These are phyloP conservation scores for Botrytis fragariae DNA, from an alignment of 2,329 filamentous ascomycete species.

Conservation along the genomic window DNA sequence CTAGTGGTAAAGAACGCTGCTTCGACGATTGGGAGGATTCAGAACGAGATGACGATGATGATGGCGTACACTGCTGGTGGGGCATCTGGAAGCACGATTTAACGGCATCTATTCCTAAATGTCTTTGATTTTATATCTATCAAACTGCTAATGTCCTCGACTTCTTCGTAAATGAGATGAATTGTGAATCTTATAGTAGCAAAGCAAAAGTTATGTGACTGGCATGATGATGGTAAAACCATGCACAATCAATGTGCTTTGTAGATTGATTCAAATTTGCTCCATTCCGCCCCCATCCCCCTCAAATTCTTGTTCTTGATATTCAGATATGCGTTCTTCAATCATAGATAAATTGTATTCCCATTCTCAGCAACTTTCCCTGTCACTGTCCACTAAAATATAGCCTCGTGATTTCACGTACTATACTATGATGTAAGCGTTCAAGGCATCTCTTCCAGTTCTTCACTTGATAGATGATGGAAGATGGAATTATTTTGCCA, in stretches of 20 bases:
- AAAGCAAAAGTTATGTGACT: constrained; percentile 4
- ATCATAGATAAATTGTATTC: not conserved
- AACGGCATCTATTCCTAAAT: not conserved
- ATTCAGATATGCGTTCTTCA: not conserved
- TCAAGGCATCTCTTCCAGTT: not conserved
- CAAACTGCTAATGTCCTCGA: not conserved
- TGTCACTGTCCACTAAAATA: not conserved
- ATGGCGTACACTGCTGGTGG: constrained; percentile 23
- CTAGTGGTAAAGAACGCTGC: constrained; percentile 11
- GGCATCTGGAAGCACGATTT: constrained; percentile 16
- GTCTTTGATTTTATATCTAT: not conserved
- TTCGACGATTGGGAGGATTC: constrained; percentile 19
- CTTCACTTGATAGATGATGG: not conserved
- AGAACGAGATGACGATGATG: not conserved
- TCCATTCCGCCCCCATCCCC: not conserved
- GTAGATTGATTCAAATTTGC: not conserved
- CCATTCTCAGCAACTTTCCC: too few relatives aligned
- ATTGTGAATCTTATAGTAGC: not conserved
- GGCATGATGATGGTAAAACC: constrained; percentile 3
- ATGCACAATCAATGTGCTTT: not conserved
- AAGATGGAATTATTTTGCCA: not conserved
- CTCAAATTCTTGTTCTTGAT: not conserved
- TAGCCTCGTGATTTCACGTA: too few relatives aligned
- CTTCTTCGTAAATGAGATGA: not conserved
- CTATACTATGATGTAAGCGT: not conserved